phyloP scores from a whole-genome alignment of 2,329 filamentous ascomycete genomes.

The Corinectria fuckeliana region DNA sequence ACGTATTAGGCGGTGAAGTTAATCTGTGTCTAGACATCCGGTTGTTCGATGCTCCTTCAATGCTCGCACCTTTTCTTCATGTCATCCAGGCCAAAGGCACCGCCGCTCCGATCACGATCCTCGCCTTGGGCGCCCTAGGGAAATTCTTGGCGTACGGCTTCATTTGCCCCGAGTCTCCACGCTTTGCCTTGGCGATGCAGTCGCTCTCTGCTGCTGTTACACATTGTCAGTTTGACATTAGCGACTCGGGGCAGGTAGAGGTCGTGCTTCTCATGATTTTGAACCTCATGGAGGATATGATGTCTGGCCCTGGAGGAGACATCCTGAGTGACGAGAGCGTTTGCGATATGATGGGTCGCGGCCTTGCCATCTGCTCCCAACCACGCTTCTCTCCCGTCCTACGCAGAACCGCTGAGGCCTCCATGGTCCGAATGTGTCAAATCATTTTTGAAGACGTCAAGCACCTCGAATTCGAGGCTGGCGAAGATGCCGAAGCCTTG shows the following conservation, averaged over 20 bases:
- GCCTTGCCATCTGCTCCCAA: conserved; percentile 96
- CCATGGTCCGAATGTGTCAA: conserved; percentile 99
- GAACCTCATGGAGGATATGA: conserved; percentile 98
- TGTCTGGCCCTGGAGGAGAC: conserved; percentile 89
- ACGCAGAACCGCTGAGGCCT: conserved; percentile 89
- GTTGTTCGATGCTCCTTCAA: conserved; percentile 84
- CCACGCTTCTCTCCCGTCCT: conserved; percentile 89
- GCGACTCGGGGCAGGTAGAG: conserved; percentile 92
- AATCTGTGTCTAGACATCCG: conserved; percentile 71
- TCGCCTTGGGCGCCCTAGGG: conserved; percentile 90
- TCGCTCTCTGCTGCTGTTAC: conserved; percentile 93
- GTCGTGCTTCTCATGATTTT: conserved; percentile 93
- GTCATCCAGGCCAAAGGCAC: conserved; percentile 97
- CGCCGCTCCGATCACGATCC: conserved; percentile 92
- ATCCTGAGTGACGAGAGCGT: conserved; percentile 97
- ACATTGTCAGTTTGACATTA: conserved; percentile 96
- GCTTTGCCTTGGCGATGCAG: conserved; percentile 91
- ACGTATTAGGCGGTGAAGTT: conserved; percentile 9
- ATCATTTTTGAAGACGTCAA: conserved; percentile 96
- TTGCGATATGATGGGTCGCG: conserved; percentile 99
- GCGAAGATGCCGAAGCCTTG: conserved; percentile 68
- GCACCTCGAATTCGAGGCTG: conserved; percentile 75
- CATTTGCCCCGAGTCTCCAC: conserved; percentile 82
- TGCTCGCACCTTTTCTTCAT: conserved; percentile 93
- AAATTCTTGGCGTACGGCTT: conserved; percentile 98